Percentiles rank a stretch among this genome's conserved stretches.
phyloP scores from a whole-genome alignment of 140 eudicot genomes.

The Oenanthe javanica region DNA sequence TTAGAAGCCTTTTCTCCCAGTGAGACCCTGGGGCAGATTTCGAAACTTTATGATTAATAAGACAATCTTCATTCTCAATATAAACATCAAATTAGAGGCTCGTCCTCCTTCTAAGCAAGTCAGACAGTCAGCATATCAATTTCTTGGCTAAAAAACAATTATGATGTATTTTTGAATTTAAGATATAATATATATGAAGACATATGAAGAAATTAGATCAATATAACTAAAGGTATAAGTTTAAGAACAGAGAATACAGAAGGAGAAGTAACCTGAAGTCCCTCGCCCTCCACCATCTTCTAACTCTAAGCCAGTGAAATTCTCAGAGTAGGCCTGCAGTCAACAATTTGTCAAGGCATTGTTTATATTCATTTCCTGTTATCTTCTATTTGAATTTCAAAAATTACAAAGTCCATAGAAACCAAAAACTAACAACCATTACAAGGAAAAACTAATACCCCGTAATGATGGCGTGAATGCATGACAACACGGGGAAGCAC shows the following conservation, averaged over 20 bases:
- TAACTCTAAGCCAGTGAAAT: constrained; percentile 89
- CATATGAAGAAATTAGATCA: neutral
- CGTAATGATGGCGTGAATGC: constrained; percentile 94
- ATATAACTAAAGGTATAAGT: neutral
- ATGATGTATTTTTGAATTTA: neutral
- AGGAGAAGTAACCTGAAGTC: constrained; percentile 62
- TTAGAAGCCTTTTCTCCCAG: constrained; percentile 96
- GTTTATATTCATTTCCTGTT: neutral
- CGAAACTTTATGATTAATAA: neutral
- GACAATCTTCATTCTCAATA: neutral
- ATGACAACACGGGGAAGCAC: constrained; percentile 96
- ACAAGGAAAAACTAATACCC: constrained; percentile 38
- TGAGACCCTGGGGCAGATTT: constrained; percentile 68
- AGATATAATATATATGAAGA: neutral
- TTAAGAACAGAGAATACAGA: neutral
- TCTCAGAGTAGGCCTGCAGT: constrained; percentile 80
- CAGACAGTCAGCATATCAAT: neutral
- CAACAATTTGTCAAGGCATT: neutral
- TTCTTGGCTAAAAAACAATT: neutral
- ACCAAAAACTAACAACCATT: neutral
- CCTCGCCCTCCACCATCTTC: constrained; percentile 99
- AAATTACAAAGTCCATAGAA: constrained; percentile 1
- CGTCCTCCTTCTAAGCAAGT: neutral
- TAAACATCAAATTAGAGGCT: neutral
- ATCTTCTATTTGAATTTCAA: neutral